Percentiles rank a stretch among this genome's conserved stretches.
phyloP scores from a whole-genome alignment of 2,329 filamentous ascomycete genomes.

The Microcyclospora pomicola region DNA sequence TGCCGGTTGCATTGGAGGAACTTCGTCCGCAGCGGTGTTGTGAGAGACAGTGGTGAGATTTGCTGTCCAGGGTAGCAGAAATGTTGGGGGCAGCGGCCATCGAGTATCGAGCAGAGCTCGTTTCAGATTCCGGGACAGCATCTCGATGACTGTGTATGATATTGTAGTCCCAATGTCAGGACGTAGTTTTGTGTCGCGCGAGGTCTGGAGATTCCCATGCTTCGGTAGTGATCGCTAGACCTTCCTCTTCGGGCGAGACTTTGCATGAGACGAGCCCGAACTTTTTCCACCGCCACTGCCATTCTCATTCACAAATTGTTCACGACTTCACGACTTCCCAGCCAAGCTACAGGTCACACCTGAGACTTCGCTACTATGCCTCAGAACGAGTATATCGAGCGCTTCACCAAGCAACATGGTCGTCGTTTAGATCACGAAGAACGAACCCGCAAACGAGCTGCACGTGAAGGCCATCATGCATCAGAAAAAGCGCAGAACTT shows the following conservation, averaged over 20 bases:
- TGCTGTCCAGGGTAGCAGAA: slow-evolving; percentile 39
- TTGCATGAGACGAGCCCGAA: no score
- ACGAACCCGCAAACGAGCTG: slow-evolving; percentile 69
- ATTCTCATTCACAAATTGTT: no score
- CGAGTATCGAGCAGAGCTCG: slow-evolving; percentile 51
- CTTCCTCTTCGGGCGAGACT: no score
- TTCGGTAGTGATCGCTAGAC: no score
- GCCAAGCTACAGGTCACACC: background rate
- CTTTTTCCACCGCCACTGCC: no score
- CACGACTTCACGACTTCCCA: background rate
- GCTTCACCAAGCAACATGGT: slow-evolving; percentile 51
- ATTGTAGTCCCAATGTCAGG: background rate
- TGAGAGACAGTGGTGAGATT: slow-evolving; percentile 26
- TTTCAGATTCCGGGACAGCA: slow-evolving; percentile 42
- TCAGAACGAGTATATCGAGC: slow-evolving; percentile 68
- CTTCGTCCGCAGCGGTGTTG: slow-evolving; percentile 16
- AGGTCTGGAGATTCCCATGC: background rate
- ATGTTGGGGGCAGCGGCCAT: slow-evolving; percentile 35
- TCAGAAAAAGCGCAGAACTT: slow-evolving; percentile 88
- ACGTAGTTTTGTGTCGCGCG: background rate
- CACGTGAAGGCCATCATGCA: slow-evolving; percentile 77
- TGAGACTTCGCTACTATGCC: slow-evolving; percentile 37
- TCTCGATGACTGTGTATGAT: slow-evolving; percentile 15
- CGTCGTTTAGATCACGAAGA: slow-evolving; percentile 68
- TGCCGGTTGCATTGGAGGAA: slow-evolving; percentile 17